Evolutionary conservation across 345 rosid genomes (phyloP).

Genomic region (Gossypium stocksii): DNA sequence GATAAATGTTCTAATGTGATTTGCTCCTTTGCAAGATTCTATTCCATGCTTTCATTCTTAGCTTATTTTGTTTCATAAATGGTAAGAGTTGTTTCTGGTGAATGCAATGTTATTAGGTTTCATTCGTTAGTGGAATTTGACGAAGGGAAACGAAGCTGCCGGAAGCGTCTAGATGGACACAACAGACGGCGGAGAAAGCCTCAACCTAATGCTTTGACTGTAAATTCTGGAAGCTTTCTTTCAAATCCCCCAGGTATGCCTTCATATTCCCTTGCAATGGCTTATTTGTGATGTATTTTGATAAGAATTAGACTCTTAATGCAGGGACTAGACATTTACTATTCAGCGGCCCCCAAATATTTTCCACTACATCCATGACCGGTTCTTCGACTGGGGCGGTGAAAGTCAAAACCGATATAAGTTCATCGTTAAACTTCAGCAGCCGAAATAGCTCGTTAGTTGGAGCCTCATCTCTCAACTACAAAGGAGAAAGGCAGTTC

Average conservation of each 20-base stretch:
- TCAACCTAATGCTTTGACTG: constrained; percentile 44
- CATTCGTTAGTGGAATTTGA: constrained; percentile 74
- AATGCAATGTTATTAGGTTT: constrained; percentile 37
- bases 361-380: constrained; percentile 26
- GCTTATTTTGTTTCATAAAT: neutral
- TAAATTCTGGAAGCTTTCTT: constrained; percentile 40
- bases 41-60: neutral
- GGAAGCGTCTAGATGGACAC: constrained; percentile 78
- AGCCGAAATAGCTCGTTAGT: constrained; percentile 26
- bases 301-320: neutral
- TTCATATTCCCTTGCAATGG: neutral
- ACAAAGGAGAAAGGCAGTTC: constrained; percentile 37
- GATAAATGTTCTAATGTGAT: neutral
- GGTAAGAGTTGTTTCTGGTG: neutral
- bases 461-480: constrained; percentile 30
- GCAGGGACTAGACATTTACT: constrained; percentile 47
- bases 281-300: constrained; percentile 1
- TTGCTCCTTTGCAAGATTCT: neutral
- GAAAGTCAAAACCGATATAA: constrained; percentile 33
- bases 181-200: constrained; percentile 70
- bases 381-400: constrained; percentile 38
- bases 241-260: constrained; percentile 43
- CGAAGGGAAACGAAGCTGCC: constrained; percentile 74
- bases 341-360: constrained; percentile 38
- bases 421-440: constrained; percentile 33